Conservation (phyloP, 75 land plant genomes). For the Cunninghamia lanceolata region DNA sequence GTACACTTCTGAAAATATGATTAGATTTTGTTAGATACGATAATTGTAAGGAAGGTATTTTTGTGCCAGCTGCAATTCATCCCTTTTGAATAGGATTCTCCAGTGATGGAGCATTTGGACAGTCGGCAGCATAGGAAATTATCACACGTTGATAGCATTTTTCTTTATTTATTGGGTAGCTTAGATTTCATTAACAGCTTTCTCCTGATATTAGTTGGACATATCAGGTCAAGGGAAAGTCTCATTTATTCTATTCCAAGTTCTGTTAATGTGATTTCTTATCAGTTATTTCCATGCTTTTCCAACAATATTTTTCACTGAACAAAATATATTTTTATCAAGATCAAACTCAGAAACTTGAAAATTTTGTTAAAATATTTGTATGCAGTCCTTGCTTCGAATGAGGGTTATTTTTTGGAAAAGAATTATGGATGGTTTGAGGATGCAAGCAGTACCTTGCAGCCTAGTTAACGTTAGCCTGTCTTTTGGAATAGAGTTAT, state of each 20-base stretch:
- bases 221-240: background rate
- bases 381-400: background rate
- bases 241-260: background rate
- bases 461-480: no score
- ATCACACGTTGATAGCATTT: background rate
- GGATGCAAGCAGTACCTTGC: no score
- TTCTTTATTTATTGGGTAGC: no score
- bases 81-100: background rate
- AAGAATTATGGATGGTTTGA: no score
- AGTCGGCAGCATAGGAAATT: background rate
- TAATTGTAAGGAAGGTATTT: background rate
- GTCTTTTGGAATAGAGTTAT: no score
- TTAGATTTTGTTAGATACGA: background rate
- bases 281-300: background rate
- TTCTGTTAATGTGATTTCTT: background rate
- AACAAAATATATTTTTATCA: no score
- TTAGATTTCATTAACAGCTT: background rate
- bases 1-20: background rate
- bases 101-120: background rate
- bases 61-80: background rate
- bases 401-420: no score
- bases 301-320: no score
- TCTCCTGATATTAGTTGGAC: background rate
- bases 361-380: background rate
- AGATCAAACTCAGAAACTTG: background rate